Evolutionary conservation across 805 yeast species (phyloP), one percentile per base, ranked within the genome.

Genomic region (Saccharomyces jurei): DNA sequence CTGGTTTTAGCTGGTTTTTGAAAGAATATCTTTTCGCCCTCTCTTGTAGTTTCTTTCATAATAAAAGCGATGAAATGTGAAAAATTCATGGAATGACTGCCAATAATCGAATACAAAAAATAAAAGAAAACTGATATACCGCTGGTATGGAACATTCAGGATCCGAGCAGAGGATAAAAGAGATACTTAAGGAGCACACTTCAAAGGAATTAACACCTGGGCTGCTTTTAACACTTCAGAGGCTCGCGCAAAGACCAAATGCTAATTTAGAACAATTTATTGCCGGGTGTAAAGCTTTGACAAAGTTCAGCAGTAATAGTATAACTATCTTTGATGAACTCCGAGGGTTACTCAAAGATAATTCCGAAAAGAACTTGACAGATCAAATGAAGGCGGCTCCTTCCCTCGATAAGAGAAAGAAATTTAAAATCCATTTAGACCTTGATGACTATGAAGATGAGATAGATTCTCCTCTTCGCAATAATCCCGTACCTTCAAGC

Each of bases 281-380:
- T 4, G 58, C 48, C 6, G 59, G 65, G 10, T 63, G 69, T 46
- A 55, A 51, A 46, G 68, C 66, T 1, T 36, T 68, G 46, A 68
- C 67, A 2, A 65, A 62, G 26, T 65, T 68, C 50, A 49, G 60
- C 21, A 65, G 59, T 2, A 48, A 60, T 6, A 61, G 61, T 3
- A 46, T 13, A 21, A 17, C 10, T 8, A 6, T 17, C 4, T 36
- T 36, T 17, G 32, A 9, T 54, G 55, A 36, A 30, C 49, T 57
- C 28, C n/a, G 22, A 9, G 51, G 49, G 31, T 26, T 57, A 22
- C 54, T 41, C 50, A 41, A 27, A 14, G 41, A 46, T 29, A 32
- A 25, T 14, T 27, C n/a, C 28, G 21, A 17, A 17, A n/a, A 13
- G 22, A n/a, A 11, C 26, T n/a, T 6, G 49, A 17, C 49, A 46